Evolutionary conservation across 2,329 filamentous ascomycete species (phyloP).

Genomic region (Aureobasidium sp.): DNA sequence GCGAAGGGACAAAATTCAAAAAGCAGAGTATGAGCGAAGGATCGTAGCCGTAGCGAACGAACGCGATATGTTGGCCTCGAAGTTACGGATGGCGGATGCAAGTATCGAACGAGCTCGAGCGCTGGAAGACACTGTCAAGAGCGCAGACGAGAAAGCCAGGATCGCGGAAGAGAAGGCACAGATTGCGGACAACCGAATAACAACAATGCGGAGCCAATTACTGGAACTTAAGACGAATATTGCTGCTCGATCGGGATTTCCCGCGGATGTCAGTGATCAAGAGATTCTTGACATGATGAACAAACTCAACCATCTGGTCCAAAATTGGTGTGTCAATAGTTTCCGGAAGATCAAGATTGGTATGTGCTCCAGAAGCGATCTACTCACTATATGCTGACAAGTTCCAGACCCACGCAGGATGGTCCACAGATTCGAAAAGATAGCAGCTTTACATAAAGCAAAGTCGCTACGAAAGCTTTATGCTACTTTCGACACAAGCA

Average conservation of each 20-base stretch:
- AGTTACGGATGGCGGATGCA: neutral
- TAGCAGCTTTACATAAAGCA: neutral
- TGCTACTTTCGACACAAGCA: constrained; percentile 42
- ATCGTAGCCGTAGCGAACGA: neutral
- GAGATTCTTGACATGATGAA: constrained; percentile 53
- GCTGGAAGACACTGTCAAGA: neutral
- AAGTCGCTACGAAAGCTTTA: constrained; percentile 31
- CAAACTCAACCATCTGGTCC: constrained; percentile 55
- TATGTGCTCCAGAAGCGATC: constrained; percentile 14
- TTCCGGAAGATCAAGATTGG: constrained; percentile 54
- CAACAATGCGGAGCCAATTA: constrained; percentile 58
- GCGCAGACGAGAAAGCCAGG: neutral
- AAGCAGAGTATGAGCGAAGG: neutral
- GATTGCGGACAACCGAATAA: neutral
- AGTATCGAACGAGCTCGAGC: neutral
- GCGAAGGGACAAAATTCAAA: neutral
- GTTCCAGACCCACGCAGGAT: constrained; percentile 12
- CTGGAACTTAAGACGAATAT: constrained; percentile 63
- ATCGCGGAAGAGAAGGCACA: neutral
- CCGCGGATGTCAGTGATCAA: constrained; percentile 57
- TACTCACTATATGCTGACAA: neutral
- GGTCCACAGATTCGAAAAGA: constrained; percentile 11
- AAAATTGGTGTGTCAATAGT: constrained; percentile 66
- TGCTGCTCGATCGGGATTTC: constrained; percentile 54
- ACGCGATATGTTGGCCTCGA: neutral